Evolutionary conservation across 2,329 filamentous ascomycete genomes (phyloP).

Genomic region (Thelonectria blattea): DNA sequence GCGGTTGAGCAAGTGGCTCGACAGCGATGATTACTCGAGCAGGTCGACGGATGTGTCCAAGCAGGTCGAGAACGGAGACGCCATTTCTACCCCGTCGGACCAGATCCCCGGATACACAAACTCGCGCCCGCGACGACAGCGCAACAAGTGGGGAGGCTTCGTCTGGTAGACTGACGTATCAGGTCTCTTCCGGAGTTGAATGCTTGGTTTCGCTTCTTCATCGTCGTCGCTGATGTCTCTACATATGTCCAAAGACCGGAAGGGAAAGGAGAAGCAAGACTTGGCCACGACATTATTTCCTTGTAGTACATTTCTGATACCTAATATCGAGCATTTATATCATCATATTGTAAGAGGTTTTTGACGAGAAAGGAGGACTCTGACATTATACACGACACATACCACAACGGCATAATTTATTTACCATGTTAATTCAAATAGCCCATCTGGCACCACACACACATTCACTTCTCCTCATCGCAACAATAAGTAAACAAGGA

Average conservation of each 20-base stretch:
- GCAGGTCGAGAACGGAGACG: slow-evolving; percentile 32
- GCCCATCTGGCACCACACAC: too few relatives aligned
- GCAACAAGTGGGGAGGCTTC: slow-evolving; percentile 21
- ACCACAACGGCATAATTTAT: slow-evolving; percentile 2
- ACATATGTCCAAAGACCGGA: too few relatives aligned
- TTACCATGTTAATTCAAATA: background rate
- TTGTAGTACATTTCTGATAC: background rate
- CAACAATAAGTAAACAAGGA: slow-evolving; percentile 20
- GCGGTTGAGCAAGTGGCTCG: slow-evolving; percentile 37
- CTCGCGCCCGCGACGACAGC: slow-evolving; percentile 8
- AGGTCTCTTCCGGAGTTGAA: background rate
- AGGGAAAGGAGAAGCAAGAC: background rate
- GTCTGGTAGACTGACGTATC: slow-evolving; percentile 1
- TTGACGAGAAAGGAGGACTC: background rate
- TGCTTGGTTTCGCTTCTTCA: background rate
- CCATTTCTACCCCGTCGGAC: slow-evolving; percentile 30
- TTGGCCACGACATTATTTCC: background rate
- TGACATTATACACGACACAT: background rate
- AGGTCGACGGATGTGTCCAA: slow-evolving; percentile 36
- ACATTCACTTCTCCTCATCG: background rate
- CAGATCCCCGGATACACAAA: slow-evolving; percentile 35
- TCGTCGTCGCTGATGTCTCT: too few relatives aligned
- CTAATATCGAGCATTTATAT: background rate
- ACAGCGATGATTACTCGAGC: slow-evolving; percentile 36
- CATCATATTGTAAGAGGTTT: background rate